These are phyloP conservation scores for Paecilomyces variotii DNA, from an alignment of 2,329 filamentous ascomycete genomes.

Conservation along the genomic window DNA sequence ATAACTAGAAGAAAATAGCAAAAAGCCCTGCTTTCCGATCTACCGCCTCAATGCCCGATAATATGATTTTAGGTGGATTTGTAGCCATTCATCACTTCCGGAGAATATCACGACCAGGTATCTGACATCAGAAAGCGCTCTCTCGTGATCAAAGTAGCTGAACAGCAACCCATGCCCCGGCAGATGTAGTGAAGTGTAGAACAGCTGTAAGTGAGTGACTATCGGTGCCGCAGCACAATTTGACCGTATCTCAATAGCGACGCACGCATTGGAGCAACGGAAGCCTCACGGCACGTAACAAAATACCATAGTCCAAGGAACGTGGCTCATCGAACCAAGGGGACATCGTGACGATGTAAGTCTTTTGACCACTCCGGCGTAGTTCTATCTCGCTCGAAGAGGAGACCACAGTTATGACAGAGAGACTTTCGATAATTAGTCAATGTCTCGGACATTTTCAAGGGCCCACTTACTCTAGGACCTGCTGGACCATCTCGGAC, in stretches of 20 bases:
- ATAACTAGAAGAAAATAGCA: neutral
- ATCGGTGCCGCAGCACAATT: neutral
- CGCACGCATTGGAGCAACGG: neutral
- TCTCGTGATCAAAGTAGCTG: neutral
- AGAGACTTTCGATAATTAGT: slow-evolving; percentile 52
- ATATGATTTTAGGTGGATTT: neutral
- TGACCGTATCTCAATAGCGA: neutral
- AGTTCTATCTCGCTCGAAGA: slow-evolving; percentile 80
- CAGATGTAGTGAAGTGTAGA: neutral
- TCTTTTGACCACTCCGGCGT: slow-evolving; percentile 70
- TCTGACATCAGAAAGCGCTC: neutral
- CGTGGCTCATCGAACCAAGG: slow-evolving; percentile 23
- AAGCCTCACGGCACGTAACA: neutral
- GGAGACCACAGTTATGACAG: slow-evolving; percentile 85
- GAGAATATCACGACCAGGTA: neutral
- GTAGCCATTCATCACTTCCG: neutral
- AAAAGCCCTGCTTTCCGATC: neutral
- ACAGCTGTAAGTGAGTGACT: neutral
- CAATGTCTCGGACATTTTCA: slow-evolving; percentile 4
- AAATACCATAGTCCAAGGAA: neutral
- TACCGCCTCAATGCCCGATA: neutral
- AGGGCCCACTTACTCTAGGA: slow-evolving; percentile 57
- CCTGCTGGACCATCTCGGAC: slow-evolving; percentile 85
- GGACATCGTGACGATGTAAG: slow-evolving; percentile 49
- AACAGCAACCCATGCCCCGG: neutral